phyloP scores from a whole-genome alignment of 495 filamentous ascomycete genomes.

The Articulospora tetracladia region DNA sequence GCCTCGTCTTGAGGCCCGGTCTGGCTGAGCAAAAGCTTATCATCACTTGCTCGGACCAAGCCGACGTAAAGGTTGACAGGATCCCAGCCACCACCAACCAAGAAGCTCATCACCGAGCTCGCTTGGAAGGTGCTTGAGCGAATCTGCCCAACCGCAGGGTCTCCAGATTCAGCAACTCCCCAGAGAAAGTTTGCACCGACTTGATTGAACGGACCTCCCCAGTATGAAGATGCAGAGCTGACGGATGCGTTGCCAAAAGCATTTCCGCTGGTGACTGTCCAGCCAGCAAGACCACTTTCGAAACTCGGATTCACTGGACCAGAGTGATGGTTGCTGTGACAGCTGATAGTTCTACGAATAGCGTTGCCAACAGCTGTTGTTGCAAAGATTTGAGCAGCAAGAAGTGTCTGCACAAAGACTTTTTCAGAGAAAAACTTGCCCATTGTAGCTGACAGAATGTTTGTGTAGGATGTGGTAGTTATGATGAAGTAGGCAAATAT shows the following conservation, averaged over 20 bases:
- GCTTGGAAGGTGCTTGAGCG: slow-evolving; percentile 15
- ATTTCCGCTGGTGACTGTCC: slow-evolving; percentile 14
- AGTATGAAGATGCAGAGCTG: slow-evolving; percentile 8
- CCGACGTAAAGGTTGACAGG: slow-evolving; percentile 11
- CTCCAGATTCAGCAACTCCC: slow-evolving; percentile 14
- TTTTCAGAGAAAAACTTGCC: too few relatives aligned
- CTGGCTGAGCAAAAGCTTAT: slow-evolving; percentile 8
- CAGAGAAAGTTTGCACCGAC: slow-evolving; percentile 14
- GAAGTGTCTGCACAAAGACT: too few relatives aligned
- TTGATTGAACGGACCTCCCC: slow-evolving; percentile 16
- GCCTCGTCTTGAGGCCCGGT: slow-evolving; percentile 17
- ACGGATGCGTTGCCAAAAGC: slow-evolving; percentile 12
- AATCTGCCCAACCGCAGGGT: slow-evolving; percentile 4
- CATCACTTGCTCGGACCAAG: slow-evolving; percentile 9
- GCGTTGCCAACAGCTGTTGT: slow-evolving; percentile 1
- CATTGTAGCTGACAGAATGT: too few relatives aligned
- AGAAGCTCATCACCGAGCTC: slow-evolving; percentile 19
- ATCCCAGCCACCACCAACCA: slow-evolving; percentile 17
- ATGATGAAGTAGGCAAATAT: too few relatives aligned
- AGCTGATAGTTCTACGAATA: slow-evolving; percentile 4
- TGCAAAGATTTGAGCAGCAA: too few relatives aligned
- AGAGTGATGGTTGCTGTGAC: slow-evolving; percentile 7
- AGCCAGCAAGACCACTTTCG: slow-evolving; percentile 16
- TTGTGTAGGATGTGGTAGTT: too few relatives aligned
- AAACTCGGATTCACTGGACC: slow-evolving; percentile 18